These are phyloP conservation scores for Phyllostachys edulis DNA, from an alignment of 176 grass and related monocot species.

Conservation along the genomic window DNA sequence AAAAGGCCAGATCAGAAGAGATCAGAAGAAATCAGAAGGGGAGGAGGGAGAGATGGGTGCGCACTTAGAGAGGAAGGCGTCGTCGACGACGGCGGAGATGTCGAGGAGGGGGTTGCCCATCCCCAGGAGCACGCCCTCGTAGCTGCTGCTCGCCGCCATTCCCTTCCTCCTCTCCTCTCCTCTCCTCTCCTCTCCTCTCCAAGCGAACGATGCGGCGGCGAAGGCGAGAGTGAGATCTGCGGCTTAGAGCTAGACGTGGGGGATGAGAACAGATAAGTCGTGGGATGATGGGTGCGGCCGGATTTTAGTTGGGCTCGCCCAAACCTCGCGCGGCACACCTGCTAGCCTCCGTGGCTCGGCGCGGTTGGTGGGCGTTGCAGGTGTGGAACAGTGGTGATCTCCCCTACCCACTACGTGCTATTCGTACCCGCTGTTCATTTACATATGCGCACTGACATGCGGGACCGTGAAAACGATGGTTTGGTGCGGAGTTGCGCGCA, in stretches of 20 bases:
- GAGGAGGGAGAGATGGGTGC: not conserved
- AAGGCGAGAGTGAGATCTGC: constrained; percentile 46
- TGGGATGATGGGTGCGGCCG: not conserved
- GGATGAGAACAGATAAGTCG: not conserved
- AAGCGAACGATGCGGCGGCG: constrained; percentile 9
- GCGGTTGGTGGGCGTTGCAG: constrained; percentile 32
- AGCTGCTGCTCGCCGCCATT: constrained; percentile 44
- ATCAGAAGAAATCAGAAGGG: not conserved
- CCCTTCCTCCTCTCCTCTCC: not conserved
- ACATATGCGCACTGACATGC: not conserved
- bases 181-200: not conserved
- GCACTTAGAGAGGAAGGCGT: constrained; percentile 84
- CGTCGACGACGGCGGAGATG: constrained; percentile 94
- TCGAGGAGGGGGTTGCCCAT: constrained; percentile 99
- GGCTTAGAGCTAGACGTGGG: not conserved
- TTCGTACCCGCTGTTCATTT: not conserved
- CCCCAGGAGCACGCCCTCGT: constrained; percentile 83
- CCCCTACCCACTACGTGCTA: constrained; percentile 5
- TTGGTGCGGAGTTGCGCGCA: not conserved
- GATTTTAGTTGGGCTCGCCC: constrained; percentile 41
- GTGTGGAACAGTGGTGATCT: not conserved
- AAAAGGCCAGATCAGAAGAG: constrained; percentile 9
- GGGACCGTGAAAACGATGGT: not conserved
- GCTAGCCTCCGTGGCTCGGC: not conserved
- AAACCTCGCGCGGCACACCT: constrained; percentile 27